Percentiles rank a stretch among this genome's conserved stretches.
Conservation (phyloP, 1,284 basidiomycete species). For the Termitomyces sp. region DNA sequence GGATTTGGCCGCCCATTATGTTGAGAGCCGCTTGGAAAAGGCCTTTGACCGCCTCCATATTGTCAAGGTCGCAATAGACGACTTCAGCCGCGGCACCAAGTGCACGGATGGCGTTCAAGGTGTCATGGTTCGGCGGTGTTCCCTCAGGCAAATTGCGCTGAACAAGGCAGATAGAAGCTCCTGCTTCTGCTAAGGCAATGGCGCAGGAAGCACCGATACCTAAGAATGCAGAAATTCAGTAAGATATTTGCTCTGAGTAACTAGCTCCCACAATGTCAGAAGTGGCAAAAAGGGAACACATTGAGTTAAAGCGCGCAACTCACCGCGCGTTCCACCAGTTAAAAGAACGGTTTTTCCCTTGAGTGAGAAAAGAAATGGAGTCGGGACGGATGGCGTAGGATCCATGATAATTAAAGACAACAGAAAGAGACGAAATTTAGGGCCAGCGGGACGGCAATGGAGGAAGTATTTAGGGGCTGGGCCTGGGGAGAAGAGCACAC, state of each 20-base stretch:
- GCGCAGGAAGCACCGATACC: conserved; percentile 74
- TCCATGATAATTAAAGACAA: conserved; percentile 22
- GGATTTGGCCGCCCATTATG: conserved; percentile 62
- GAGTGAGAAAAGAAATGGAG: conserved; percentile 57
- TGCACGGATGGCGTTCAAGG: conserved; percentile 48
- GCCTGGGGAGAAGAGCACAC: conserved; percentile 11
- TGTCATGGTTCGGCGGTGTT: conserved; percentile 46
- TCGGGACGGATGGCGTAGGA: conserved; percentile 29
- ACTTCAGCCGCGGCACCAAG: conserved; percentile 41
- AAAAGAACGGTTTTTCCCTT: conserved; percentile 58
- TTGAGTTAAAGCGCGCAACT: conserved; percentile 17
- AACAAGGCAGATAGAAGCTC: conserved; percentile 79
- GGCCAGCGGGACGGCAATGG: not conserved
- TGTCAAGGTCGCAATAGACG: conserved; percentile 74
- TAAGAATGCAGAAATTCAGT: conserved; percentile 21
- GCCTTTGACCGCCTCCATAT: conserved; percentile 59
- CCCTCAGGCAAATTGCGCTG: conserved; percentile 43
- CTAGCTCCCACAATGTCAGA: not conserved
- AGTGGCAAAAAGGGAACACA: conserved; percentile 5
- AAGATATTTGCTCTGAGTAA: not conserved
- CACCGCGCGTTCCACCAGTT: conserved; percentile 67
- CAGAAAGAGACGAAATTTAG: conserved; percentile 4
- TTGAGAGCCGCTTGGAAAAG: conserved; percentile 61
- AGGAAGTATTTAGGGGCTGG: conserved; percentile 7
- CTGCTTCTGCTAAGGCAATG: conserved; percentile 70